Evolutionary conservation across 352 stramenopile species (phyloP), one percentile per base, ranked within the genome.

Genomic region (Pythium scleroteichum): DNA sequence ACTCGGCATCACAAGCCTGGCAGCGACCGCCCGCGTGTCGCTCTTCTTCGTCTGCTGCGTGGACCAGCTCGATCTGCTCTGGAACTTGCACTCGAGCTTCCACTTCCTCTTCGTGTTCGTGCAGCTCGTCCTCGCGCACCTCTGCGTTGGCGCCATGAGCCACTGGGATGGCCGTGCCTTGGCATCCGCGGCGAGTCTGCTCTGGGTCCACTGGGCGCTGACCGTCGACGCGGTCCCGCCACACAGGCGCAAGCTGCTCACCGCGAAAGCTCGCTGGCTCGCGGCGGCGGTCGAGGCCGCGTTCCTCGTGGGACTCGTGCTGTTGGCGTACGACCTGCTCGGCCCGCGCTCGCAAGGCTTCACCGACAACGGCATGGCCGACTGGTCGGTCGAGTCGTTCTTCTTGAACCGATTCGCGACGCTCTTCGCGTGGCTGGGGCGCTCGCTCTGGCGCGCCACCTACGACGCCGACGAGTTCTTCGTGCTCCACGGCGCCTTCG

Each of bases 181-280:
- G 8, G 38, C 33, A 8, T 5, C 20, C 6, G 2, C 33, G 2
- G 19, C 48, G 10, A 59, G 48, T 17, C 16, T 32, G 35, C 27
- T 58, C 19, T 62, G 61, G 53, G 68, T 81, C 19, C 75, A 81
- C 38, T 60, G 53, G 40, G 26, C n/a, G 26, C 20, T 60, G 14
- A 44, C 53, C 1, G 14, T 60, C 12, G 61, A 68, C 35, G 53
- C 53, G 24, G 45, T 68, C 16, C 22, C 61, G 6, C 61, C 61
- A 1, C 9, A 62, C 22, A 47, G n/a, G 9, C 33, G 46, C 14
- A 17, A 12, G 20, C n/a, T 42, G 38, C 47, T 64, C 0, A 17
- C 26, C 4, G 10, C 59, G 2, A 26, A 35, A 16, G 32, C 45
- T 17, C 33, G 27, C 2, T 19, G 29, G 1, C 17, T 44, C 2